Evolutionary conservation across 1,284 basidiomycete genomes (phyloP).

Genomic region (Phenoliferia sp.): DNA sequence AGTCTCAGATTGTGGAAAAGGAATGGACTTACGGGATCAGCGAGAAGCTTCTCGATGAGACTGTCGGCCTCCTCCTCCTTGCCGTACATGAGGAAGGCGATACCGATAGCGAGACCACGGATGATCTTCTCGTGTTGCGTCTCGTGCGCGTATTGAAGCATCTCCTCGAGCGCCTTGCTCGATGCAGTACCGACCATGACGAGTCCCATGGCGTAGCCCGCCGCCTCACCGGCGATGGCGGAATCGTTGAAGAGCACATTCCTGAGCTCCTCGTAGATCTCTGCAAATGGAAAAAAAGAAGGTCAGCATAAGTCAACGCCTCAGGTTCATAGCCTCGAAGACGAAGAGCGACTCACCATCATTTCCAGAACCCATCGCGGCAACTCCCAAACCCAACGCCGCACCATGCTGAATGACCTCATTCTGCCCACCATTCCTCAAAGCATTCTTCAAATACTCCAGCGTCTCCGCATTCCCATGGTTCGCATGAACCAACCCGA

Average conservation of each 20-base stretch:
- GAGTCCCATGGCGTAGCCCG: constrained; percentile 92
- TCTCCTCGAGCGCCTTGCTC: constrained; percentile 74
- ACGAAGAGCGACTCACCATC: constrained; percentile 44
- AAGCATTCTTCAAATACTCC: constrained; percentile 67
- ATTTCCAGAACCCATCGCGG: constrained; percentile 84
- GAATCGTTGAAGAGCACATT: constrained; percentile 83
- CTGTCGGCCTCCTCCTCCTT: constrained; percentile 81
- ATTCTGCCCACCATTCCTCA: constrained; percentile 57
- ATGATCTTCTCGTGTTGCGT: constrained; percentile 99
- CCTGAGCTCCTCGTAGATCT: constrained; percentile 86
- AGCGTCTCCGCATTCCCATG: constrained; percentile 57
- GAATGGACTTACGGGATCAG: constrained; percentile 66
- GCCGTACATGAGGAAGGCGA: constrained; percentile 85
- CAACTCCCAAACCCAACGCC: constrained; percentile 85
- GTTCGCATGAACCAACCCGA: constrained; percentile 86
- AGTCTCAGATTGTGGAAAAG: not conserved
- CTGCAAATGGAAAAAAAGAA: constrained; percentile 42
- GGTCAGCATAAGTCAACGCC: not conserved
- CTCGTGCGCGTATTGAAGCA: constrained; percentile 88
- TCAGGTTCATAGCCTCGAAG: not conserved
- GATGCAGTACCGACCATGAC: constrained; percentile 89
- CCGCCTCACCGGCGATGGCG: constrained; percentile 86
- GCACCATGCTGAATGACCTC: constrained; percentile 94
- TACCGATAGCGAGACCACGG: constrained; percentile 81
- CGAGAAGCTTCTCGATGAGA: constrained; percentile 66